Evolutionary conservation across 192 early-diverging fungal species (phyloP), one percentile per base, ranked within the genome.

Genomic region (Obelidium mucronatum): DNA sequence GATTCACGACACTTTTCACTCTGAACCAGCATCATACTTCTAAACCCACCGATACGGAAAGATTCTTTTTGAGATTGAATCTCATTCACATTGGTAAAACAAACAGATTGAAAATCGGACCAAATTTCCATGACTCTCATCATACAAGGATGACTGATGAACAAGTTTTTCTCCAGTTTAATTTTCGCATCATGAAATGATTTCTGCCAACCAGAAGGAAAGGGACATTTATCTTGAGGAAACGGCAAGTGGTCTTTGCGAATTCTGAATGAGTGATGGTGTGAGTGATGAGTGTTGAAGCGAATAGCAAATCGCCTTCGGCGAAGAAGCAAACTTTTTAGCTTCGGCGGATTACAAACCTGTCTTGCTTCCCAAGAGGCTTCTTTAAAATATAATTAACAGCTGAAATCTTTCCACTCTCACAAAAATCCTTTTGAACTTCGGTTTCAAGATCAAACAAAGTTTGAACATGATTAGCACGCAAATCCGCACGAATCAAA

Each of bases 1-100:
- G 77, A 67, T 19, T 86, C 84, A 28, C 88, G 73, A 59, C 86
- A 86, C 52, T 85, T 87, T 62, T 91, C 89, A 35, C 89, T 78
- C 55, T 90, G 83, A 4, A 91, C 85, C 24, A 91, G 66, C 35
- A 91, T 39, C 51, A 89, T 28, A 37, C 80, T 84, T 54, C 86
- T 68, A 52, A 87, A 90, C 13, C 81, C 81, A 3, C 71, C 78
- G 30, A 88, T 80, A 26, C 87, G 42, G 53, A 83, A 89, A 39
- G 86, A 55, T 26, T 83, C 86, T 56, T 77, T 79, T 61, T 86
- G 82, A 6, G 52, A 35, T 8, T 69, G 69, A 58, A 90, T 83
- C 59, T 86, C 82, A 17, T 81, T 64, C 4, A 78, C 33, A 73
- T 86, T 84, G 19, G 85, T 80, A 48, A 90, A 79, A 22, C 87